A percentile compares a stretch with the other conserved stretches of the same genome.
These are phyloP conservation scores for Penicillium sp. DNA, from an alignment of 2,329 filamentous ascomycete genomes.

Conservation along the genomic window DNA sequence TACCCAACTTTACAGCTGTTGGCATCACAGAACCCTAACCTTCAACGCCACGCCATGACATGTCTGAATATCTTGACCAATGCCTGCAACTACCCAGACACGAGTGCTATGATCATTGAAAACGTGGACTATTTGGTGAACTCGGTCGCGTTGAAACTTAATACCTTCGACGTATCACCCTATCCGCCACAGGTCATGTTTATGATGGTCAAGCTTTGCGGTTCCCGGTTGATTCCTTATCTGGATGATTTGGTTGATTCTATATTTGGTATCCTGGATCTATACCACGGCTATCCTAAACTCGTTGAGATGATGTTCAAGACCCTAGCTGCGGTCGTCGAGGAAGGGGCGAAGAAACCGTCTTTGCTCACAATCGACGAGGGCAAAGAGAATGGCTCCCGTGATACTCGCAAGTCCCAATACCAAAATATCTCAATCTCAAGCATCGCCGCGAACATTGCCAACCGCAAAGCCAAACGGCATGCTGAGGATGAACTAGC, in stretches of 20 bases:
- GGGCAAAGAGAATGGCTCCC: slow-evolving; percentile 24
- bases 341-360: slow-evolving; percentile 68
- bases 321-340: slow-evolving; percentile 78
- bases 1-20: slow-evolving; percentile 91
- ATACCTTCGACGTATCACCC: slow-evolving; percentile 87
- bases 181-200: slow-evolving; percentile 85
- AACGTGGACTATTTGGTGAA: slow-evolving; percentile 98
- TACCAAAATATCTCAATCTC: slow-evolving; percentile 34
- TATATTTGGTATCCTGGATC: slow-evolving; percentile 89
- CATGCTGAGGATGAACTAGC: slow-evolving; percentile 22
- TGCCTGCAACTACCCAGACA: slow-evolving; percentile 71
- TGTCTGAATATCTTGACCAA: slow-evolving; percentile 77
- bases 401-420: slow-evolving; percentile 32
- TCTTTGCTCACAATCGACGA: slow-evolving; percentile 47
- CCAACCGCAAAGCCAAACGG: slow-evolving; percentile 35
- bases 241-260: slow-evolving; percentile 88
- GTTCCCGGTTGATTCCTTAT: slow-evolving; percentile 77
- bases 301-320: slow-evolving; percentile 84
- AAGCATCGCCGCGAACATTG: slow-evolving; percentile 36
- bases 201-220: slow-evolving; percentile 92
- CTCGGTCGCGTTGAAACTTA: slow-evolving; percentile 82
- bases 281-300: slow-evolving; percentile 86
- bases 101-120: slow-evolving; percentile 76
- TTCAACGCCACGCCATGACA: slow-evolving; percentile 79
- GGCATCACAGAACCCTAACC: slow-evolving; percentile 64